A percentile compares a stretch with the other conserved stretches of the same genome.
phyloP scores from a whole-genome alignment of 140 eudicot species.

The Bidens hawaiensis region DNA sequence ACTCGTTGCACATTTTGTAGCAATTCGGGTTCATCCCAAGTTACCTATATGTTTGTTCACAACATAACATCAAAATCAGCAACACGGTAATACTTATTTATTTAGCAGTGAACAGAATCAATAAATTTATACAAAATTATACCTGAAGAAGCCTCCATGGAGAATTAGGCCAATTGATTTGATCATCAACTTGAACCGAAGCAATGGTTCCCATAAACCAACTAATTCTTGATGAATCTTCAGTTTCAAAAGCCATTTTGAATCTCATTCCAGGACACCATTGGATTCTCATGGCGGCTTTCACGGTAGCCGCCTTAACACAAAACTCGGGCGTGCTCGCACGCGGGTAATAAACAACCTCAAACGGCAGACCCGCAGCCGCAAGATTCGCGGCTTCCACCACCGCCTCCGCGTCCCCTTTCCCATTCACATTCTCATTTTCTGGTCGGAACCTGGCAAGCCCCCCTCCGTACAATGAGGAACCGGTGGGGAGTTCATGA shows the following conservation, averaged over 20 bases:
- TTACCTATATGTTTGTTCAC: conserved; percentile 31
- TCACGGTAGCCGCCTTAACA: conserved; percentile 50
- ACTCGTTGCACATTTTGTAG: conserved; percentile 71
- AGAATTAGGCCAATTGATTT: conserved; percentile 54
- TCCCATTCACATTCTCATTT: conserved; percentile 21
- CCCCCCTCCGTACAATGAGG: conserved; percentile 22
- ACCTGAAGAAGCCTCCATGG: conserved; percentile 83
- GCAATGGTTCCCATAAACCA: conserved; percentile 73
- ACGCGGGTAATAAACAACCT: conserved; percentile 56
- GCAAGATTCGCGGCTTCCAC: conserved; percentile 46
- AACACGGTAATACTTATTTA: too few species aligned
- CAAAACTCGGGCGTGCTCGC: conserved; percentile 63
- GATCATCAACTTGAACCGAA: conserved; percentile 47
- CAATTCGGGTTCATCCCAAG: conserved; percentile 81
- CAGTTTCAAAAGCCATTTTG: conserved; percentile 70
- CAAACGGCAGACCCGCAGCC: conserved; percentile 47
- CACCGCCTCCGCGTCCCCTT: conserved; percentile 34
- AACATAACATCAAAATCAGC: neutral
- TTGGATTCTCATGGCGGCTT: conserved; percentile 42
- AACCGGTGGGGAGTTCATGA: conserved; percentile 18
- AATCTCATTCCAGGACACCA: conserved; percentile 75
- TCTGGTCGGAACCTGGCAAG: conserved; percentile 25
- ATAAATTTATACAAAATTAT: too few species aligned
- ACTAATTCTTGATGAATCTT: conserved; percentile 61
- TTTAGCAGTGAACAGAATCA: too few species aligned